phyloP scores from a whole-genome alignment of 148 eudicot species.

The Hydrangea macrophylla region DNA sequence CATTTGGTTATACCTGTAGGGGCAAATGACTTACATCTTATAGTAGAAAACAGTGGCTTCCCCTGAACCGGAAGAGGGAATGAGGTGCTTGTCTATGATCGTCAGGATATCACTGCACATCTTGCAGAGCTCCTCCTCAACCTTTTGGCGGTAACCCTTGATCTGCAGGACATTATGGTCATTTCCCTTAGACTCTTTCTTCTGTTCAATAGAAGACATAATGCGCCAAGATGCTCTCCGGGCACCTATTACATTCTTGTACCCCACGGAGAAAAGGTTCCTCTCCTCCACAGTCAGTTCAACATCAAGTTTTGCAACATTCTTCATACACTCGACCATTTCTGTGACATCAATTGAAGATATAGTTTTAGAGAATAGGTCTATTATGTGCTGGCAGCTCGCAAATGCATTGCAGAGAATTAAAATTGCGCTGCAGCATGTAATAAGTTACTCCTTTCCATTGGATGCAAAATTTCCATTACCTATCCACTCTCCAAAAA shows the following conservation, averaged over 20 bases:
- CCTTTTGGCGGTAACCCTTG: slow-evolving; percentile 77
- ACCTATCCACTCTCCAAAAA: not conserved
- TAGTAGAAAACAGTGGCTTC: slow-evolving; percentile 87
- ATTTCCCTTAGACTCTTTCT: slow-evolving; percentile 89
- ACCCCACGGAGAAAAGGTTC: slow-evolving; percentile 93
- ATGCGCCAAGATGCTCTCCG: slow-evolving; percentile 98
- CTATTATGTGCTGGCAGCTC: not conserved
- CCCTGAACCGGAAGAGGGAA: slow-evolving; percentile 68
- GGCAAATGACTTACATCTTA: slow-evolving; percentile 70
- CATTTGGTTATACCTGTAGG: not conserved
- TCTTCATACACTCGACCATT: slow-evolving; percentile 97
- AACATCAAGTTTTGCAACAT: slow-evolving; percentile 82
- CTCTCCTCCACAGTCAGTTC: slow-evolving; percentile 88
- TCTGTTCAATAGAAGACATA: slow-evolving; percentile 96
- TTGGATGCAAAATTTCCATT: not conserved
- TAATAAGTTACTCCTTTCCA: not conserved
- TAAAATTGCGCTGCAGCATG: too few species aligned
- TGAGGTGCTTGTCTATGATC: slow-evolving; percentile 69
- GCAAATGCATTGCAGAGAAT: not conserved
- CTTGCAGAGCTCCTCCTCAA: slow-evolving; percentile 73
- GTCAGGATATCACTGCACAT: slow-evolving; percentile 66
- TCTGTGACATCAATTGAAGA: slow-evolving; percentile 33
- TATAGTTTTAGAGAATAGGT: not conserved
- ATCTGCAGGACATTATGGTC: slow-evolving; percentile 79
- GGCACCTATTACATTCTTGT: slow-evolving; percentile 97